Conservation (phyloP, 306 rosid species). For the Ammopiptanthus mongolicus region DNA sequence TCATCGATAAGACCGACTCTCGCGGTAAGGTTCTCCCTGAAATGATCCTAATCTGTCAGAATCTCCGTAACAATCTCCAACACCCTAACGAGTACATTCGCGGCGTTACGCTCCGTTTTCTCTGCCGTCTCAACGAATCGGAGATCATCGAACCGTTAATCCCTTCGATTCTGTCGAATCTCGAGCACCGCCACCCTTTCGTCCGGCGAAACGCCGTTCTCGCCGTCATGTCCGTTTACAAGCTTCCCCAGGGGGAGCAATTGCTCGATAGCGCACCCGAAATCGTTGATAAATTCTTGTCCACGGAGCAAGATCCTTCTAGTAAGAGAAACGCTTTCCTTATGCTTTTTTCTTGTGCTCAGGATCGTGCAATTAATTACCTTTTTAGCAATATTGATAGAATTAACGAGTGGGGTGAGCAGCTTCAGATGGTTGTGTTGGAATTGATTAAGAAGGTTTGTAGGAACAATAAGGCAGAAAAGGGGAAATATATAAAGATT, state of each 20-base stretch:
- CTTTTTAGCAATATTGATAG: constrained; percentile 59
- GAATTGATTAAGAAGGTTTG: constrained; percentile 90
- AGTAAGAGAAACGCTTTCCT: constrained; percentile 91
- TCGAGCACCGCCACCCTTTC: constrained; percentile 89
- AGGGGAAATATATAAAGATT: constrained; percentile 83
- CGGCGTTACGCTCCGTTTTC: constrained; percentile 84
- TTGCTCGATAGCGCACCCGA: constrained; percentile 79
- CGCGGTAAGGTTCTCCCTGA: constrained; percentile 84
- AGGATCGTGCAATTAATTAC: constrained; percentile 76
- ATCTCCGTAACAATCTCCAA: constrained; percentile 89
- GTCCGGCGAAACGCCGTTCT: constrained; percentile 81
- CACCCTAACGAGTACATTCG: constrained; percentile 92
- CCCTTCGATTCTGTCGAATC: constrained; percentile 76
- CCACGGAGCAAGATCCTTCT: constrained; percentile 72
- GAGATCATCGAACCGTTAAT: constrained; percentile 90
- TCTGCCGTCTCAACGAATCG: constrained; percentile 78
- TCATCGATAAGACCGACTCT: constrained; percentile 88
- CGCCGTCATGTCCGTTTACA: constrained; percentile 82
- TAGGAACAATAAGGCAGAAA: constrained; percentile 66
- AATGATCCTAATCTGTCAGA: constrained; percentile 96
- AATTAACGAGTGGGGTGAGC: constrained; percentile 82
- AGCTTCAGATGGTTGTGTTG: constrained; percentile 86
- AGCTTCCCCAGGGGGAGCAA: constrained; percentile 82
- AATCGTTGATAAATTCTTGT: constrained; percentile 68
- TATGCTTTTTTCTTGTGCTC: constrained; percentile 85